These are phyloP conservation scores for Cladosporium cucumerinum DNA, from an alignment of 2,329 filamentous ascomycete species.

Conservation along the genomic window DNA sequence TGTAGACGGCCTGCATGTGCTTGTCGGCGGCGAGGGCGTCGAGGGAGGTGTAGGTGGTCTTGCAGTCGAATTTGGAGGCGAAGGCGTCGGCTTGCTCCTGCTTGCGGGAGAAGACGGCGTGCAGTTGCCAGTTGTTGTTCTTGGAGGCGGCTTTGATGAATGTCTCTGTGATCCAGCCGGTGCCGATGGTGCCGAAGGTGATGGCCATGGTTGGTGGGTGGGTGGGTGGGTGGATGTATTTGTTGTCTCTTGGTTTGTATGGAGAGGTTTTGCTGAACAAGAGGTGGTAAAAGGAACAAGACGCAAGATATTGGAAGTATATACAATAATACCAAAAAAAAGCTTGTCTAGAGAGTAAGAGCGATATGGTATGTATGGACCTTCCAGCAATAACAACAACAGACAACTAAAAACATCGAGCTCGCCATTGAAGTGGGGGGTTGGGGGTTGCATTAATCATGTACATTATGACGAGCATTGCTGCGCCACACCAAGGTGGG, in stretches of 20 bases:
- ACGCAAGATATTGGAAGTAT: neutral
- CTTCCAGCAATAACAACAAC: conserved; percentile 1
- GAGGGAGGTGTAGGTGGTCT: conserved; percentile 40
- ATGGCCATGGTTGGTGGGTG: conserved; percentile 29
- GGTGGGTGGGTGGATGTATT: too few relatives aligned
- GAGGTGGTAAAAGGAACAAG: neutral
- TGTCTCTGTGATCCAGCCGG: conserved; percentile 50
- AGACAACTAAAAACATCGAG: neutral
- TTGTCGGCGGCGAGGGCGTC: conserved; percentile 38
- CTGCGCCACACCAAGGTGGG: neutral
- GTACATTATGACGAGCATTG: neutral
- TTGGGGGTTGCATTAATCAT: too few relatives aligned
- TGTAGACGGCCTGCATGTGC: conserved; percentile 45
- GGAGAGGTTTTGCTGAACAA: neutral
- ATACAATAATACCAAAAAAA: neutral
- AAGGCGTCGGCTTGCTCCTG: conserved; percentile 43
- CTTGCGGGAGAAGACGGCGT: conserved; percentile 47
- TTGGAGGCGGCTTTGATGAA: conserved; percentile 45
- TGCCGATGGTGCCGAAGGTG: conserved; percentile 47
- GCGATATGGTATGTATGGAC: conserved; percentile 12
- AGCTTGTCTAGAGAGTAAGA: neutral
- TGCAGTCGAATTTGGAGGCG: conserved; percentile 39
- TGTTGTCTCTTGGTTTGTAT: too few relatives aligned
- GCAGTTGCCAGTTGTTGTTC: conserved; percentile 43
- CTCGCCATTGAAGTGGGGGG: neutral